phyloP scores from a whole-genome alignment of 306 rosid genomes.

The Alnus rubra region DNA sequence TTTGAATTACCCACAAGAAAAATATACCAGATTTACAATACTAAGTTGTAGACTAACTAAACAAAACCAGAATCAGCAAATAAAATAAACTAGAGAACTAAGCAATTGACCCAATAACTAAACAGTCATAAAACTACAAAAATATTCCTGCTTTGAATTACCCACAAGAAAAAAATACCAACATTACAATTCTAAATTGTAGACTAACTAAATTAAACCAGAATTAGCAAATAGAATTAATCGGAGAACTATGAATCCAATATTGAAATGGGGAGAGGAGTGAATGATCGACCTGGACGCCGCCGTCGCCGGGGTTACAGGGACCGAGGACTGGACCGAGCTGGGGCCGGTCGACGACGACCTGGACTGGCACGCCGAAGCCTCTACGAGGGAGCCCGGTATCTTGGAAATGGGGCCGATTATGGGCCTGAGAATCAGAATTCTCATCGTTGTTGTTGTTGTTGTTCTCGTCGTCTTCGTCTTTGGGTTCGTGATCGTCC shows the following conservation, averaged over 20 bases:
- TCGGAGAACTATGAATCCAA: neutral
- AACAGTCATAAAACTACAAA: neutral
- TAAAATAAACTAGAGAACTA: no score
- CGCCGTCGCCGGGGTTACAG: slow-evolving; percentile 68
- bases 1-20: neutral
- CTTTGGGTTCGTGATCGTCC: slow-evolving; percentile 60
- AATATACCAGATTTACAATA: neutral
- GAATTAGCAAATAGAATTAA: neutral
- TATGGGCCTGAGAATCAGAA: slow-evolving; percentile 35
- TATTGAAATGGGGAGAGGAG: neutral
- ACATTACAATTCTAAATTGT: neutral
- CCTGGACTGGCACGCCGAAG: slow-evolving; percentile 71
- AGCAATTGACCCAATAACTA: no score
- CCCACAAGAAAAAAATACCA: neutral
- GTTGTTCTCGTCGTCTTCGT: slow-evolving; percentile 33
- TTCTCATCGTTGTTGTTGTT: slow-evolving; percentile 1
- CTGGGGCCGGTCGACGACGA: slow-evolving; percentile 59
- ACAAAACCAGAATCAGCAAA: neutral
- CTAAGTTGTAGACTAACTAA: neutral
- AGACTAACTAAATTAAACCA: neutral
- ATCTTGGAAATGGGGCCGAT: slow-evolving; percentile 39
- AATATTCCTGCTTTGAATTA: neutral
- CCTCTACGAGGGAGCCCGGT: slow-evolving; percentile 70
- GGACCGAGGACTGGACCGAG: slow-evolving; percentile 60
- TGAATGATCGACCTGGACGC: slow-evolving; percentile 65